A percentile compares a stretch with the other conserved stretches of the same genome.
phyloP scores from a whole-genome alignment of 345 rosid genomes.

The Salix purpurea region DNA sequence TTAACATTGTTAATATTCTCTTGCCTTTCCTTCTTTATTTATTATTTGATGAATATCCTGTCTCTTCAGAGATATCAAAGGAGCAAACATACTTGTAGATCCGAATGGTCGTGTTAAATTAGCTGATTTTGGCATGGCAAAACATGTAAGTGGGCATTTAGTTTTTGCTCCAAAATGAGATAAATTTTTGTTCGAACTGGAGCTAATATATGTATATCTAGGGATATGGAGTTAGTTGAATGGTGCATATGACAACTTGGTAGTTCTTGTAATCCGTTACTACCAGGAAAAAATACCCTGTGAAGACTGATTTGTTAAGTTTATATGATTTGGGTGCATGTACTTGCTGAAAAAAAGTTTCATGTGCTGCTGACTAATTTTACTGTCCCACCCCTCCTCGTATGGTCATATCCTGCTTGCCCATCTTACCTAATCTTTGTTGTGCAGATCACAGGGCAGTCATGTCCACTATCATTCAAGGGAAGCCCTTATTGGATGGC shows the following conservation, averaged over 20 bases:
- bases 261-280: not conserved
- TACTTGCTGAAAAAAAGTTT: not conserved
- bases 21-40: not conserved
- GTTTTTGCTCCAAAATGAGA: not conserved
- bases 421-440: not conserved
- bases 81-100: constrained; percentile 76
- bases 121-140: constrained; percentile 90
- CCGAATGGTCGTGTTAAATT: constrained; percentile 71
- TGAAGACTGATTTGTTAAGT: not conserved
- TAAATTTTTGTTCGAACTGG: not conserved
- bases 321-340: not conserved
- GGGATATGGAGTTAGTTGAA: not conserved
- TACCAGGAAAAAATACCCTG: not conserved
- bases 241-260: not conserved
- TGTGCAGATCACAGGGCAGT: constrained; percentile 71
- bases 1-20: not conserved
- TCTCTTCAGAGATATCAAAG: constrained; percentile 60
- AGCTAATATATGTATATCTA: not conserved
- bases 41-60: not conserved
- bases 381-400: not conserved
- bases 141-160: constrained; percentile 57
- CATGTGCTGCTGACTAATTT: not conserved
- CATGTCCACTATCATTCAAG: constrained; percentile 70
- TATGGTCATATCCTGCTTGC: not conserved
- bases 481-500: constrained; percentile 94